Evolutionary conservation across 176 grass and related monocot species (phyloP), one percentile per base, ranked within the genome.

Genomic region (Cenchrus americanus): DNA sequence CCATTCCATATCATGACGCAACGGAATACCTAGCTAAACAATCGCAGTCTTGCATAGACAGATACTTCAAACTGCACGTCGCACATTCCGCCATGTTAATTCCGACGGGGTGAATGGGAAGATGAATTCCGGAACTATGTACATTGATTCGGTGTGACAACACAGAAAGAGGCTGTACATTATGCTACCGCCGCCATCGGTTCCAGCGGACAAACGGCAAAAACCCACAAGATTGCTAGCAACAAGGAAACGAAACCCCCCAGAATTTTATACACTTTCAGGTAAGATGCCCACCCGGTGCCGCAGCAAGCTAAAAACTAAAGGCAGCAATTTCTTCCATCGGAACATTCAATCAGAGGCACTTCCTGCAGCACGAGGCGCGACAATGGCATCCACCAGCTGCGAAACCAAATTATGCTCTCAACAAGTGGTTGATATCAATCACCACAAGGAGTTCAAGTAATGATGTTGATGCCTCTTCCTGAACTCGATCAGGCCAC

Each of bases 401-500:
- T 41, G 57, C 55, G 4, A 65, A 37, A 59, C 47, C 55, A 66
- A 51, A 73, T 71, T 78, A 53, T 13, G 26, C 71, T 77, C 71
- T 77, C 57, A 15, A 59, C 42, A 17, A 51, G 52, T 64, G 48
- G 51, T 19, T 49, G 26, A n/a, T 17, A 30, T 87, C 84, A 84
- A 42, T 87, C 84, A 84, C 84, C 80, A 87, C 75, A 90, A 73
- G 2, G 49, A 88, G 78, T 96, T 89, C 23, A 94, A 69, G 53
- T 96, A 96, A 18, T 79, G 57, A 82, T 89, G 53, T 43, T 75
- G 87, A 47, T 90, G 88, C 85, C 89, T 85, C 78, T 84, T 94
- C 2, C 57, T 84, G 71, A 96, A 99, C 88, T 96, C 93, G 3
- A 96, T 55, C 34, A 94, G 75, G 21, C 93, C 86, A 65, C 96